These are phyloP conservation scores for Kokia cookei DNA, from an alignment of 441 rosid genomes.

Conservation along the genomic window DNA sequence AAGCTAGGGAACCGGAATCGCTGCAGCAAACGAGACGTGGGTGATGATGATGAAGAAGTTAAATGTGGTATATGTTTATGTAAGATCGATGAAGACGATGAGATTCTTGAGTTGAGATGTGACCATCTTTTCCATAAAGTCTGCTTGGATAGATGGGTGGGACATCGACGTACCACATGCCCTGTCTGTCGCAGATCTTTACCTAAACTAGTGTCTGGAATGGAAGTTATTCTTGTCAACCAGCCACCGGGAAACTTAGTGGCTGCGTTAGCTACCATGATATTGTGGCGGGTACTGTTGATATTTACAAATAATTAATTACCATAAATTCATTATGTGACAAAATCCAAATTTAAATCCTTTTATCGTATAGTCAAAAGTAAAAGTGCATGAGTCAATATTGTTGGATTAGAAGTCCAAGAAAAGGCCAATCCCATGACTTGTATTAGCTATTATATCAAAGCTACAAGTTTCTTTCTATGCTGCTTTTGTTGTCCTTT, in stretches of 20 bases:
- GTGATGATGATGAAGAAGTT: background rate
- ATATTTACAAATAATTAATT: background rate
- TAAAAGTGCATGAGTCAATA: background rate
- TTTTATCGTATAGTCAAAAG: background rate
- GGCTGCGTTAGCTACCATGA: background rate
- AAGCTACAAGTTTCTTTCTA: background rate
- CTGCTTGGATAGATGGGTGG: slow-evolving; percentile 15
- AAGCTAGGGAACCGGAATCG: background rate
- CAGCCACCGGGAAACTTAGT: background rate
- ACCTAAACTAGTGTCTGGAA: background rate
- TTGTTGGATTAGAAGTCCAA: background rate
- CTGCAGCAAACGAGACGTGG: background rate
- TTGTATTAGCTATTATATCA: background rate
- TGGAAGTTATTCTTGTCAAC: background rate
- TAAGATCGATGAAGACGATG: slow-evolving; percentile 14
- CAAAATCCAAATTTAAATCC: background rate
- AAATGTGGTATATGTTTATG: slow-evolving; percentile 16
- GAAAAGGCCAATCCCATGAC: background rate
- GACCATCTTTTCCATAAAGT: slow-evolving; percentile 18
- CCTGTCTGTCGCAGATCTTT: background rate
- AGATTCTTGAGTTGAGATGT: slow-evolving; percentile 21
- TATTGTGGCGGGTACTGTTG: background rate
- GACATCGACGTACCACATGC: background rate
- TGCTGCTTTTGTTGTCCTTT: background rate
- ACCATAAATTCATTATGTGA: background rate